A percentile compares a stretch with the other conserved stretches of the same genome.
Conservation (phyloP, 1,284 basidiomycete species). For the Pulchroboletus neoregius region DNA sequence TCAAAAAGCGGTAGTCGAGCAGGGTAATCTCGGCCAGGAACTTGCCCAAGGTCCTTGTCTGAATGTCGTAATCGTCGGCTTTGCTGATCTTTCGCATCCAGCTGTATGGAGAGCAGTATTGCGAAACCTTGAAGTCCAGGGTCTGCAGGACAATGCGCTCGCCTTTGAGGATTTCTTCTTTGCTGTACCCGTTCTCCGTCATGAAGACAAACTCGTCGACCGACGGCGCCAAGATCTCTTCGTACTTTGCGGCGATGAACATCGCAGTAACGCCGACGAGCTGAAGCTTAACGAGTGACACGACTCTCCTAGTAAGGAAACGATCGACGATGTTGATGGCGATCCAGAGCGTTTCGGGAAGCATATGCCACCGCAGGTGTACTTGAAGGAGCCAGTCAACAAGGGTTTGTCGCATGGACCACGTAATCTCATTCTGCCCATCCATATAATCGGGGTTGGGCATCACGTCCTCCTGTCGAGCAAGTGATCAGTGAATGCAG, state of each 20-base stretch:
- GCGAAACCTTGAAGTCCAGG: conserved; percentile 92
- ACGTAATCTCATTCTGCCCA: conserved; percentile 91
- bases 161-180: conserved; percentile 96
- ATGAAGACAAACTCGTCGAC: conserved; percentile 97
- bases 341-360: conserved; percentile 98
- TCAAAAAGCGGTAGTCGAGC: conserved; percentile 89
- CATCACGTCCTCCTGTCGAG: conserved; percentile 76
- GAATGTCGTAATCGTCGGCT: conserved; percentile 98
- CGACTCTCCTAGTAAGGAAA: conserved; percentile 89
- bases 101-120: conserved; percentile 98
- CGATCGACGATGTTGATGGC: conserved; percentile 97
- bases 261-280: conserved; percentile 96
- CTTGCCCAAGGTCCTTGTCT: conserved; percentile 95
- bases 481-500: conserved; percentile 15
- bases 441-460: conserved; percentile 94
- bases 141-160: conserved; percentile 94
- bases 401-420: conserved; percentile 93
- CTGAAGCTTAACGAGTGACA: conserved; percentile 94
- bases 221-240: conserved; percentile 93
- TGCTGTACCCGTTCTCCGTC: conserved; percentile 91
- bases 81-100: conserved; percentile 99
- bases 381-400: conserved; percentile 99
- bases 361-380: conserved; percentile 94
- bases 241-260: conserved; percentile 98
- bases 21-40: conserved; percentile 97